Base-by-base conservation (phyloP, 2,329 filamentous ascomycete genomes). In the Penicillium sp. region DNA sequence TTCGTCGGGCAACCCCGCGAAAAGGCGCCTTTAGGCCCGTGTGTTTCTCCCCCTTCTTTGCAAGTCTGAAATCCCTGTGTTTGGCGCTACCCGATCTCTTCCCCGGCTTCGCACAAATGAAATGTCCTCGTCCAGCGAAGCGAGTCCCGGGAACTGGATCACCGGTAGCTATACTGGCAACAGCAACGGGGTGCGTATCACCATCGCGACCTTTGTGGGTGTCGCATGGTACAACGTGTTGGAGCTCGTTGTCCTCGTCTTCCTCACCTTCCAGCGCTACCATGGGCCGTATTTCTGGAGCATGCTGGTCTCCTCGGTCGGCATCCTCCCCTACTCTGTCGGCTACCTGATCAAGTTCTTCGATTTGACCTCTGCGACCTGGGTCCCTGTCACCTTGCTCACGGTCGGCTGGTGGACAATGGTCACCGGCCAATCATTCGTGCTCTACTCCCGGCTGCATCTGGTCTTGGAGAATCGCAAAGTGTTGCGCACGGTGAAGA, bases 401-500 rank as follows among this genome's bases (percentile, higher is more conserved):
- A 66, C 65, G 8, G 42, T 80, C 36, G 78, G 76, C 16, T 75
- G 78, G 73, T 74, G 73, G 53, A 43, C 65, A 1, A 80, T 81
- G 75, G 72, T 81, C 1, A 78, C 77, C 7, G 79, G 78, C 2
- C 76, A 80, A 54, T 74, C 73, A 0, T 56, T 80, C 11, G 78
- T 82, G 2, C 64, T 82, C 1, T 81, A 77, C 65, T 81, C 77
- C 0, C 71, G 79, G 4, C 68, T 82, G 3, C 77, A 81, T 48
- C 63, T 83, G 7, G 67, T 83, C 8, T 60, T 77, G 1, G 71
- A 70, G 28, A 74, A 76, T 18, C 59, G 63, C 2, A 59, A 55
- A 0, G 53, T 74, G 2, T 57, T 81, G 2, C 69, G 66, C 11
- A 61, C 65, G 26, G 70, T 78, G 0, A 67, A 78, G 2, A 66